A percentile compares a stretch with the other conserved stretches of the same genome.
Conservation (phyloP, 2,329 filamentous ascomycete genomes). For the Epichloe elymi region DNA sequence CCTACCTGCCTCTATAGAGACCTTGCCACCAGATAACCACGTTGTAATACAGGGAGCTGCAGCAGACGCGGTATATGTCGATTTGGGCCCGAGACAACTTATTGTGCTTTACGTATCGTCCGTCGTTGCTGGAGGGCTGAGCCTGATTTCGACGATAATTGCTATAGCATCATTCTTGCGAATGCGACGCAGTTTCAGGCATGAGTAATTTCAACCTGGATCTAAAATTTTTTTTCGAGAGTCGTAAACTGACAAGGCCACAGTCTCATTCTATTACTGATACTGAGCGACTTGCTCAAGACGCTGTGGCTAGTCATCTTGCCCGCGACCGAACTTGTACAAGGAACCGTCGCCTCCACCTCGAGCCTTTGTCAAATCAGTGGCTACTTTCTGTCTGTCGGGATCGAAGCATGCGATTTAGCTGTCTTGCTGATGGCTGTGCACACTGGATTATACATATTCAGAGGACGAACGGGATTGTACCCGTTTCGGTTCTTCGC, state of each 20-base stretch:
- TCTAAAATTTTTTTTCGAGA: background rate
- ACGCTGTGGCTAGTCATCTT: conserved; percentile 55
- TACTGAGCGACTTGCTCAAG: conserved; percentile 60
- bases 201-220: conserved; percentile 26
- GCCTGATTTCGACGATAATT: conserved; percentile 40
- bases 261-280: conserved; percentile 61
- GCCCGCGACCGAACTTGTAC: conserved; percentile 42
- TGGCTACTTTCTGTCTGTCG: conserved; percentile 53
- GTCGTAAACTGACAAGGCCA: background rate
- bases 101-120: conserved; percentile 16
- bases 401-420: conserved; percentile 59
- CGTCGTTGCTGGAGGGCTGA: conserved; percentile 33
- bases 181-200: conserved; percentile 62
- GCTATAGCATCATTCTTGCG: conserved; percentile 60
- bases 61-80: background rate
- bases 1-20: background rate
- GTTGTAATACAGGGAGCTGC: background rate
- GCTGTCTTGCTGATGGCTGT: conserved; percentile 60
- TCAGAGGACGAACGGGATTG: conserved; percentile 49
- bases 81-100: background rate
- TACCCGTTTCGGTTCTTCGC: conserved; percentile 52
- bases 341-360: conserved; percentile 34
- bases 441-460: conserved; percentile 60
- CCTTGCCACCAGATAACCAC: background rate
- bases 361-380: conserved; percentile 52